These are phyloP conservation scores for Talaromyces pinophilus DNA, from an alignment of 2,329 filamentous ascomycete species.

Conservation along the genomic window DNA sequence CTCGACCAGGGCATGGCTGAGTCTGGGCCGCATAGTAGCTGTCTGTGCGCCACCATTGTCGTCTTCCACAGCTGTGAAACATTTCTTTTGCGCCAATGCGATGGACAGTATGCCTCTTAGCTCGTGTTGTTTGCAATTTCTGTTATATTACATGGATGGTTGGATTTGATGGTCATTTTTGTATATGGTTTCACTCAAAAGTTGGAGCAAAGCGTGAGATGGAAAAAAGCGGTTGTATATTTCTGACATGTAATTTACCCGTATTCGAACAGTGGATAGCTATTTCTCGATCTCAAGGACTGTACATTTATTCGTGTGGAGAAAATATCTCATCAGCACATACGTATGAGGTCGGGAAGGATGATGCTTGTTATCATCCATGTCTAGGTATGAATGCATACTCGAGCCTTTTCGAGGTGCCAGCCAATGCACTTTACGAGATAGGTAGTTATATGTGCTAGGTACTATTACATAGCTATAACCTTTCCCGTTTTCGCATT, in stretches of 20 bases:
- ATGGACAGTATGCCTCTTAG: not conserved
- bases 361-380: not conserved
- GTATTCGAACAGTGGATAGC: not conserved
- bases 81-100: conserved; percentile 3
- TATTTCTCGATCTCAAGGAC: not conserved
- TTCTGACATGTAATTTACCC: conserved; percentile 2
- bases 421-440: not conserved
- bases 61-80: conserved; percentile 2
- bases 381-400: not conserved
- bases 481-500: not conserved
- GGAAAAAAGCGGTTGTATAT: not conserved
- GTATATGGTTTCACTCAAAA: not conserved
- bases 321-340: not conserved
- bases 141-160: not conserved
- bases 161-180: not conserved
- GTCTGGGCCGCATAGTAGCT: not conserved
- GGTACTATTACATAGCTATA: not conserved
- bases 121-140: not conserved
- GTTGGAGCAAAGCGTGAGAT: not conserved
- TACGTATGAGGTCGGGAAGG: not conserved
- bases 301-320: not conserved
- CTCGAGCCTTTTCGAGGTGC: no score
- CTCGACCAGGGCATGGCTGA: not conserved
- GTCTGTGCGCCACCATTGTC: conserved; percentile 9
- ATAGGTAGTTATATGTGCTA: not conserved